phyloP scores from a whole-genome alignment of 1,139 yeast species.

The Meyerozyma sp. region DNA sequence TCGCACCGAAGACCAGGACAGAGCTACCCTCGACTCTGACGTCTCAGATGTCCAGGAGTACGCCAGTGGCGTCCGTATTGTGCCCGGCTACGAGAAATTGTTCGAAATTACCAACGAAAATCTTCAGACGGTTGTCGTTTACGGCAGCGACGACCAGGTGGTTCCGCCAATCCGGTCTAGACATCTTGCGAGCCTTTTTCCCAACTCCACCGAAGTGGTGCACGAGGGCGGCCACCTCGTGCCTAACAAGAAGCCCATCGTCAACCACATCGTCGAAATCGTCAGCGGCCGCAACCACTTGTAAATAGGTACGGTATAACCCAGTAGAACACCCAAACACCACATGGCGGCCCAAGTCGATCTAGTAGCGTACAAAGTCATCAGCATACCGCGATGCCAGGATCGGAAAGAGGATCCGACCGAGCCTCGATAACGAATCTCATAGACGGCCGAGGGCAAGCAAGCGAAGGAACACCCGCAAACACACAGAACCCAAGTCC shows the following conservation, averaged over 20 bases:
- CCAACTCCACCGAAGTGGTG: conserved; percentile 9
- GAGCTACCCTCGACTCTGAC: conserved; percentile 14
- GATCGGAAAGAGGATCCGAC: background rate
- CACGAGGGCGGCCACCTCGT: conserved; percentile 39
- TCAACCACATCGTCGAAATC: conserved; percentile 17
- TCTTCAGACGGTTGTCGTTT: conserved; percentile 24
- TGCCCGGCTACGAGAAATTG: conserved; percentile 12
- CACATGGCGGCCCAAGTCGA: background rate
- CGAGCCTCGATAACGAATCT: conserved; percentile 7
- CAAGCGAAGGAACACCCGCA: no score
- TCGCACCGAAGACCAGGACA: conserved; percentile 8
- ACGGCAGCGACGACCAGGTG: conserved; percentile 28
- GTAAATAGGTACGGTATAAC: background rate
- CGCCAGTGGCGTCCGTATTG: conserved; percentile 13
- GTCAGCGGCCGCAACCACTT: background rate
- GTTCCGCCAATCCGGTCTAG: conserved; percentile 30
- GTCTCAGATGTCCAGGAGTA: conserved; percentile 19
- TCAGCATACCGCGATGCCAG: background rate
- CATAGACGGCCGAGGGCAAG: conserved; percentile 5
- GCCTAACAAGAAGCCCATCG: conserved; percentile 28
- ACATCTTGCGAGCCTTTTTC: conserved; percentile 19
- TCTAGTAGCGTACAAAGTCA: no score
- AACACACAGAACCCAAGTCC: no score
- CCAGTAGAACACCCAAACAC: background rate
- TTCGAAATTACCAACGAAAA: conserved; percentile 9